phyloP scores from a whole-genome alignment of 2,329 filamentous ascomycete genomes.

The Colletotrichum destructivum region DNA sequence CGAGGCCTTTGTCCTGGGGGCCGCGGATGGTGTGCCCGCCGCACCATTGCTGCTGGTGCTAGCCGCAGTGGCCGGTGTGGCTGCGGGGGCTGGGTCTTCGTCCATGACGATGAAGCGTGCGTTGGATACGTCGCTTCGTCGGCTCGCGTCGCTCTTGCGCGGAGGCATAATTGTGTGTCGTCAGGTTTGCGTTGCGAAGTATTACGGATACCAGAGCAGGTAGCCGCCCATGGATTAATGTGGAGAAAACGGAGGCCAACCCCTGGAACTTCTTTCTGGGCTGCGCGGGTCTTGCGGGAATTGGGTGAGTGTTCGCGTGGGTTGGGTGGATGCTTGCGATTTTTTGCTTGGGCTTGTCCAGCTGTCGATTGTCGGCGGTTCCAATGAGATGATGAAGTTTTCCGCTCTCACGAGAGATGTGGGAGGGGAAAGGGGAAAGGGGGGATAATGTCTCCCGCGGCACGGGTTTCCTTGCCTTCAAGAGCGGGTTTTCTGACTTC shows the following conservation, averaged over 20 bases:
- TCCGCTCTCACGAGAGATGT: conserved; percentile 17
- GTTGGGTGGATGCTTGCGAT: background rate
- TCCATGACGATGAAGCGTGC: conserved; percentile 62
- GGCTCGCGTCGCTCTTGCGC: conserved; percentile 66
- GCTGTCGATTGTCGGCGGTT: background rate
- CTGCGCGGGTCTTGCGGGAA: background rate
- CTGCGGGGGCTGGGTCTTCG: conserved; percentile 48
- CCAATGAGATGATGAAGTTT: conserved; percentile 30
- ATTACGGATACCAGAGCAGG: background rate
- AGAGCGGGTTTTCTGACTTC: background rate
- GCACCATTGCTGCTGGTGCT: conserved; percentile 37
- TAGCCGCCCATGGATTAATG: conserved; percentile 4
- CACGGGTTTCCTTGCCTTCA: background rate
- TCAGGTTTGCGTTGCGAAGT: background rate
- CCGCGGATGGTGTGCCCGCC: conserved; percentile 40
- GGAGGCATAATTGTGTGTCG: conserved; percentile 62
- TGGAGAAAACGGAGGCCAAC: background rate
- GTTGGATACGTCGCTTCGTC: conserved; percentile 63
- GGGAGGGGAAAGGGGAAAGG: background rate
- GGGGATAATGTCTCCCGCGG: background rate
- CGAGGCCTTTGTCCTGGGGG: conserved; percentile 41
- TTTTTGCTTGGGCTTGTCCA: background rate
- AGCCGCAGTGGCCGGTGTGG: conserved; percentile 35
- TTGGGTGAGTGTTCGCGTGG: background rate
- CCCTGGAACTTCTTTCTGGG: conserved; percentile 3